A percentile compares a stretch with the other conserved stretches of the same genome.
Evolutionary conservation across 169 alveolate species (phyloP).

Genomic region (Cryptosporidium parvum): DNA sequence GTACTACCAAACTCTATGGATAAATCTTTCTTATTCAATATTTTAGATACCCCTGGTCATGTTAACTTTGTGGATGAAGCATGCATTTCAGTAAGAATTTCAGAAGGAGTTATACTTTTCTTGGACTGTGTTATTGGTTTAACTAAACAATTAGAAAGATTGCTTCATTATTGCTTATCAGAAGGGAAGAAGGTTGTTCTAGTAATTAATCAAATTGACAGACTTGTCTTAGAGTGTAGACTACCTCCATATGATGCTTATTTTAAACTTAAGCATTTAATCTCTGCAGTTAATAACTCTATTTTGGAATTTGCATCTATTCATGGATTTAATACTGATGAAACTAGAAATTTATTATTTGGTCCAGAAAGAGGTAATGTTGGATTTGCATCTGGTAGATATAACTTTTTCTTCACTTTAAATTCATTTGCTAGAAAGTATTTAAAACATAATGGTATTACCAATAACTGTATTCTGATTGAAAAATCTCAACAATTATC

Average conservation of each 20-base stretch:
- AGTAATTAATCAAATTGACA: slow-evolving; percentile 95
- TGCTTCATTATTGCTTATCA: slow-evolving; percentile 87
- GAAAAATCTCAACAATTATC: slow-evolving; percentile 81
- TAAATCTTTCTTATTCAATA: slow-evolving; percentile 89
- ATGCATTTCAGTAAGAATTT: slow-evolving; percentile 92
- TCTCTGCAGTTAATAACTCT: slow-evolving; percentile 15
- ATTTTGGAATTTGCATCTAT: background rate
- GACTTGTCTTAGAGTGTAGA: slow-evolving; percentile 95
- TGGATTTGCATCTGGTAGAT: slow-evolving; percentile 94
- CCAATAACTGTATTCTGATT: slow-evolving; percentile 15
- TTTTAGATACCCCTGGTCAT: slow-evolving; percentile 98
- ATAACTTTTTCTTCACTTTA: slow-evolving; percentile 93
- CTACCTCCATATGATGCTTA: slow-evolving; percentile 99
- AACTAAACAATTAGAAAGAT: slow-evolving; percentile 91
- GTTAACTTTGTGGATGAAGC: slow-evolving; percentile 98
- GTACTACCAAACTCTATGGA: slow-evolving; percentile 91
- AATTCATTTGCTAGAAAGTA: slow-evolving; percentile 93
- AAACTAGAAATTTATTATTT: background rate
- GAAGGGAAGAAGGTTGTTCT: slow-evolving; percentile 84
- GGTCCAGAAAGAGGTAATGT: slow-evolving; percentile 94
- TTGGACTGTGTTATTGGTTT: slow-evolving; percentile 98
- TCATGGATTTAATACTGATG: slow-evolving; percentile 1
- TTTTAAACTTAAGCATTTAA: slow-evolving; percentile 89
- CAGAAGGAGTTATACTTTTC: slow-evolving; percentile 96
- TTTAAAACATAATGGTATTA: slow-evolving; percentile 1